A percentile compares a stretch with the other conserved stretches of the same genome.
Conservation (phyloP, 2,329 filamentous ascomycete genomes). For the Cladophialophora yegresii region DNA sequence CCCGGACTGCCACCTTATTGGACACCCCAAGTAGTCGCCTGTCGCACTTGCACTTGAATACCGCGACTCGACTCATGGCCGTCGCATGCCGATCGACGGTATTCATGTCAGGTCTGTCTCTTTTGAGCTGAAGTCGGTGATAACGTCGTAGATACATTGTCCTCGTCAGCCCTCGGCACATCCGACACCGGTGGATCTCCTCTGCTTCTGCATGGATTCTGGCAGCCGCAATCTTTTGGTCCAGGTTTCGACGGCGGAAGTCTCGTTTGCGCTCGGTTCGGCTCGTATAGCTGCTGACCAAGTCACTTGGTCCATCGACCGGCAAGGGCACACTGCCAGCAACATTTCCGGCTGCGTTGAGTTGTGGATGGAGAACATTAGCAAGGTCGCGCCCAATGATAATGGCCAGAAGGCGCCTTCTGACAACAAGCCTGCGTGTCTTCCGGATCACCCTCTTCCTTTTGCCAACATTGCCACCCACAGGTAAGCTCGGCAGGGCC, state of each 20-base stretch:
- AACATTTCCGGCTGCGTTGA: slow-evolving; percentile 13
- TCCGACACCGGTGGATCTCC: slow-evolving; percentile 14
- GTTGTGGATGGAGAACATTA: slow-evolving; percentile 23
- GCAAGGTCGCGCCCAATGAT: slow-evolving; percentile 31
- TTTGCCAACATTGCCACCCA: slow-evolving; percentile 9
- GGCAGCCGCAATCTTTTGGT: slow-evolving; percentile 18
- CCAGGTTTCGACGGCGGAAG: slow-evolving; percentile 13
- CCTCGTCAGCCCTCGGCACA: slow-evolving; percentile 17
- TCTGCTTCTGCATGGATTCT: slow-evolving; percentile 23
- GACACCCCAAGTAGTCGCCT: not conserved
- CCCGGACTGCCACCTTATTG: not conserved
- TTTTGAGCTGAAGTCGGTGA: slow-evolving; percentile 21
- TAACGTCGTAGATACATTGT: slow-evolving; percentile 18
- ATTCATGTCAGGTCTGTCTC: slow-evolving; percentile 23
- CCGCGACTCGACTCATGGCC: slow-evolving; percentile 16
- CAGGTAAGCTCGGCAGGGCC: not conserved
- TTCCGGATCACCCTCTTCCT: slow-evolving; percentile 21
- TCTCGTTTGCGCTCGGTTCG: slow-evolving; percentile 17
- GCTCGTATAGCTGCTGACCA: slow-evolving; percentile 3
- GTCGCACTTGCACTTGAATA: slow-evolving; percentile 21
- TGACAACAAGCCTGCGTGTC: slow-evolving; percentile 24
- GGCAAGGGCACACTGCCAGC: slow-evolving; percentile 4
- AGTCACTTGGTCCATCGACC: slow-evolving; percentile 24
- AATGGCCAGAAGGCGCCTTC: slow-evolving; percentile 24
- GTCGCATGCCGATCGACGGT: slow-evolving; percentile 13